These are phyloP conservation scores for Clavispora vitiphila DNA, from an alignment of 805 yeast species.

Conservation along the genomic window DNA sequence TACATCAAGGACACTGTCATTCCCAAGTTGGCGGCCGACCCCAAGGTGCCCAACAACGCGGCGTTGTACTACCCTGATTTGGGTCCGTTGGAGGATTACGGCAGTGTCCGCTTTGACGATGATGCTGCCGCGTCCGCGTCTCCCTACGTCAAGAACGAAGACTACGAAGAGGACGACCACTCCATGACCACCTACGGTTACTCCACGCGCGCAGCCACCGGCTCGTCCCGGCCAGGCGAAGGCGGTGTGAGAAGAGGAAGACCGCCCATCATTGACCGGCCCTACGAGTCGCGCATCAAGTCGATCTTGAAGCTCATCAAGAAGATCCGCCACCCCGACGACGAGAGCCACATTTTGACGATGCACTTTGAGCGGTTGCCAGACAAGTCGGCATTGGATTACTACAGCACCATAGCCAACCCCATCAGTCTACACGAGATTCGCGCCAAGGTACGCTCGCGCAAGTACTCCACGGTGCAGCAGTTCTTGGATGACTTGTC, in stretches of 20 bases:
- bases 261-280: conserved; percentile 87
- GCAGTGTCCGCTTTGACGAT: conserved; percentile 7
- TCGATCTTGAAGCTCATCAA: conserved; percentile 77
- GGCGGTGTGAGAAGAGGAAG: conserved; percentile 73
- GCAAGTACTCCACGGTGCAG: conserved; percentile 74
- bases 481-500: conserved; percentile 73
- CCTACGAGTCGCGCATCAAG: conserved; percentile 89
- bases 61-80: conserved; percentile 53
- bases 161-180: conserved; percentile 14
- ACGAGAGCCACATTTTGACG: conserved; percentile 48
- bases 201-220: conserved; percentile 1
- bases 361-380: conserved; percentile 78
- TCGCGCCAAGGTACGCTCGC: conserved; percentile 75
- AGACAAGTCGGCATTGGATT: conserved; percentile 53
- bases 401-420: conserved; percentile 47
- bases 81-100: conserved; percentile 48
- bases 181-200: conserved; percentile 1
- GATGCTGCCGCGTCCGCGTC: conserved; percentile 7
- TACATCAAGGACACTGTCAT: conserved; percentile 44
- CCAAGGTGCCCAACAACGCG: conserved; percentile 28
- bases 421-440: conserved; percentile 72
- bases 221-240: conserved; percentile 16
- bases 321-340: conserved; percentile 54
- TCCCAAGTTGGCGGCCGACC: conserved; percentile 44
- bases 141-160: conserved; percentile 12